Evolutionary conservation across 2,329 filamentous ascomycete species (phyloP).

Genomic region (Aspergillus piperis): DNA sequence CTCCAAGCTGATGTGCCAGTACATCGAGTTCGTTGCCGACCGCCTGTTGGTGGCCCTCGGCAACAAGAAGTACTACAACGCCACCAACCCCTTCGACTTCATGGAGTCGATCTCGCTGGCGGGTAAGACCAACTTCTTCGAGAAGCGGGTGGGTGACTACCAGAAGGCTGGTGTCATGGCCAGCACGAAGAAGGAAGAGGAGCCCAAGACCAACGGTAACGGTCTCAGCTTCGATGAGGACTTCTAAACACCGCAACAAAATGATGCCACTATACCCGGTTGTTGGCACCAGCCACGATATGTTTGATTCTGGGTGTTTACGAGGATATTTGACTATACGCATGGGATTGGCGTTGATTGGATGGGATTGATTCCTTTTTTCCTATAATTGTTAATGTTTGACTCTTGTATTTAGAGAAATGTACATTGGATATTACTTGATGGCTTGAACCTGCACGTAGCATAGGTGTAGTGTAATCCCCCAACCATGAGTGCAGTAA

Average conservation of each 20-base stretch:
- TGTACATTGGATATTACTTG: slow-evolving; percentile 9
- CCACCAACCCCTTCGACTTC: slow-evolving; percentile 97
- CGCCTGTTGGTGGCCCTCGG: slow-evolving; percentile 89
- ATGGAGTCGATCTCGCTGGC: slow-evolving; percentile 99
- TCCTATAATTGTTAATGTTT: slow-evolving; percentile 17
- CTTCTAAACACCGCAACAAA: slow-evolving; percentile 61
- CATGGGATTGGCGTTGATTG: slow-evolving; percentile 39
- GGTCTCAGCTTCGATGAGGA: slow-evolving; percentile 96
- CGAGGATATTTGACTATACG: slow-evolving; percentile 32
- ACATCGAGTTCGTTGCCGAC: slow-evolving; percentile 99
- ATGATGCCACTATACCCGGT: slow-evolving; percentile 31
- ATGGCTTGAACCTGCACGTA: neutral
- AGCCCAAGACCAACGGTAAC: slow-evolving; percentile 49
- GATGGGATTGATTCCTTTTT: slow-evolving; percentile 11
- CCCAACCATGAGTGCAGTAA: no score
- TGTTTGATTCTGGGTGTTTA: slow-evolving; percentile 31
- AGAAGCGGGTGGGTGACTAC: slow-evolving; percentile 99
- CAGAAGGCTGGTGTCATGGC: slow-evolving; percentile 99
- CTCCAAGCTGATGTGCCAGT: slow-evolving; percentile 95
- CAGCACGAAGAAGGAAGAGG: slow-evolving; percentile 71
- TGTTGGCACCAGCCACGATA: slow-evolving; percentile 22
- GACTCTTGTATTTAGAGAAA: slow-evolving; percentile 11
- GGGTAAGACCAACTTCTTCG: slow-evolving; percentile 99
- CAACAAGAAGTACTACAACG: slow-evolving; percentile 90
- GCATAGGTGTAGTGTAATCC: no score